phyloP scores from a whole-genome alignment of 2,329 filamentous ascomycete genomes.

The Monilinia vaccinii-corymbosi region DNA sequence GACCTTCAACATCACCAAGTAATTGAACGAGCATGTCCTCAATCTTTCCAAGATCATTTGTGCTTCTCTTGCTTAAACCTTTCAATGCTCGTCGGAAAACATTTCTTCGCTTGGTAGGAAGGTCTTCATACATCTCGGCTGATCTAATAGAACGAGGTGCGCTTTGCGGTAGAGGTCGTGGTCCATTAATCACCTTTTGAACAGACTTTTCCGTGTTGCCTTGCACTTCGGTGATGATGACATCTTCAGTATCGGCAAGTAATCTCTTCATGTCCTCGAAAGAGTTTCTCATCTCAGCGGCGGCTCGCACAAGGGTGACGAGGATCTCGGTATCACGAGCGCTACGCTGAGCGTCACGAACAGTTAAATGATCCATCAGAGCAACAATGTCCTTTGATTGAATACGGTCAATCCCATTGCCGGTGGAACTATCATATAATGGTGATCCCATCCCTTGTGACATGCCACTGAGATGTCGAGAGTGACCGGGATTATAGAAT shows the following conservation, averaged over 20 bases:
- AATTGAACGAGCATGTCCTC: constrained; percentile 89
- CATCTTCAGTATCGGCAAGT: constrained; percentile 80
- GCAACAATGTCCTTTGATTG: constrained; percentile 95
- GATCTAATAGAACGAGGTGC: constrained; percentile 39
- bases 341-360: constrained; percentile 91
- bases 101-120: constrained; percentile 73
- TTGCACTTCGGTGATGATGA: constrained; percentile 79
- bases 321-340: constrained; percentile 94
- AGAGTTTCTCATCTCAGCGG: constrained; percentile 92
- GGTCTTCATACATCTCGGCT: constrained; percentile 43
- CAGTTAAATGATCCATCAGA: constrained; percentile 96
- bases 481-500: constrained; percentile 52
- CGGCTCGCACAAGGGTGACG: constrained; percentile 84
- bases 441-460: constrained; percentile 87
- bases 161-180: constrained; percentile 68
- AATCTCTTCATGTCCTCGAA: constrained; percentile 94
- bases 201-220: constrained; percentile 80
- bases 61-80: constrained; percentile 77
- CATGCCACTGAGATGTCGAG: constrained; percentile 72
- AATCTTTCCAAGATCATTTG: constrained; percentile 79
- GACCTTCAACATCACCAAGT: constrained; percentile 79
- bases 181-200: constrained; percentile 74
- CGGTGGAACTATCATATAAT: constrained; percentile 82
- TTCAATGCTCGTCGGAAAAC: constrained; percentile 93
- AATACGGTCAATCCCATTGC: constrained; percentile 80